phyloP scores from a whole-genome alignment of 1,139 yeast species.

The Yamadazyma sp. region DNA sequence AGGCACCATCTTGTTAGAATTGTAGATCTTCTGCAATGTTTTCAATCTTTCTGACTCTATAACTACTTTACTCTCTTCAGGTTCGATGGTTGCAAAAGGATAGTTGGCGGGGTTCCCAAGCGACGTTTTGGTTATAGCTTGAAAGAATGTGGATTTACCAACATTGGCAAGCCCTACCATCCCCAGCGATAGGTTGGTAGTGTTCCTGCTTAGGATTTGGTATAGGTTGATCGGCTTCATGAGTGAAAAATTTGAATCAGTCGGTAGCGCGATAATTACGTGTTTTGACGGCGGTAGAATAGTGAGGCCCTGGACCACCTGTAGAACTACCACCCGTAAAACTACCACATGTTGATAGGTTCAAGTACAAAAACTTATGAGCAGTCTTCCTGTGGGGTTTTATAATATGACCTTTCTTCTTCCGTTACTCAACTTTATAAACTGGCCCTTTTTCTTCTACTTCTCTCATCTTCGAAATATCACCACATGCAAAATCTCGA shows the following conservation, averaged over 20 bases:
- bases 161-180: constrained; percentile 79
- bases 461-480: too few species aligned
- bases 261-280: background rate
- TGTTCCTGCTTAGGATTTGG: constrained; percentile 47
- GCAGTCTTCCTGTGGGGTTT: too few species aligned
- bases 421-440: too few species aligned
- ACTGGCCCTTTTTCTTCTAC: too few species aligned
- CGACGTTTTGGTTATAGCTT: constrained; percentile 67
- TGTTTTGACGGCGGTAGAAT: background rate
- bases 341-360: too few species aligned
- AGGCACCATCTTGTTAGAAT: constrained; percentile 52
- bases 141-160: constrained; percentile 68
- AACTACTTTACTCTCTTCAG: constrained; percentile 62
- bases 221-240: constrained; percentile 11
- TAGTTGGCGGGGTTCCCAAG: constrained; percentile 78
- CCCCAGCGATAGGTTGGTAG: constrained; percentile 54
- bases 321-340: too few species aligned
- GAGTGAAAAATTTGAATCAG: background rate
- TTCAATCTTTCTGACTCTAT: constrained; percentile 56
- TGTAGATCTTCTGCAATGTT: constrained; percentile 43
- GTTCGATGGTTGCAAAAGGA: constrained; percentile 79
- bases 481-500: too few species aligned
- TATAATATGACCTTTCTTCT: too few species aligned
- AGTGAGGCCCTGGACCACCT: too few species aligned
- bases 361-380: too few species aligned